Evolutionary conservation across 2,329 filamentous ascomycete genomes (phyloP).

Genomic region (Colletotrichum australisinense): DNA sequence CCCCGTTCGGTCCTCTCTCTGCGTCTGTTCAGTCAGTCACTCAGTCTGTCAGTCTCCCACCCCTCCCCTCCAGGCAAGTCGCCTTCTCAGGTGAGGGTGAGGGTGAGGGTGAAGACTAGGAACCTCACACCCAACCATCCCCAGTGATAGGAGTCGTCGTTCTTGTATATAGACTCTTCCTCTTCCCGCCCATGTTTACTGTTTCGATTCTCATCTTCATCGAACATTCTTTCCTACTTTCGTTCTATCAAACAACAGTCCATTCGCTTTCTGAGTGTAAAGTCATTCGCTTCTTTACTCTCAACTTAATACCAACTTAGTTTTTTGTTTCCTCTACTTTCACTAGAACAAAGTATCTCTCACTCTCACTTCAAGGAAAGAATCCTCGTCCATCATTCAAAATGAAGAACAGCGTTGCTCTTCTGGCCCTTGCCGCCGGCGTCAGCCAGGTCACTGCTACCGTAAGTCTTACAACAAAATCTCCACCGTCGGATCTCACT

Average conservation of each 20-base stretch:
- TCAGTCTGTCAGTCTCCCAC: not conserved
- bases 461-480: conserved; percentile 48
- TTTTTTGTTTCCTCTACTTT: conserved; percentile 30
- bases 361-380: conserved; percentile 23
- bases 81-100: conserved; percentile 25
- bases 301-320: conserved; percentile 36
- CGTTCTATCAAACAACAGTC: conserved; percentile 44
- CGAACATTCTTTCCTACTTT: conserved; percentile 40
- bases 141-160: conserved; percentile 17
- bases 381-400: conserved; percentile 39
- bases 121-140: conserved; percentile 29
- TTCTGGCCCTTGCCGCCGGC: conserved; percentile 64
- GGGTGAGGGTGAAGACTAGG: not conserved
- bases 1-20: conserved; percentile 16
- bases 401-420: conserved; percentile 64
- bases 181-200: conserved; percentile 27
- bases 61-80: not conserved
- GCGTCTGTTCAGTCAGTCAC: not conserved
- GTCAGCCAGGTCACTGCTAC: conserved; percentile 62
- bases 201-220: conserved; percentile 36
- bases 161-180: conserved; percentile 36
- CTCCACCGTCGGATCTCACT: conserved; percentile 23
- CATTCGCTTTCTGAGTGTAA: conserved; percentile 54
- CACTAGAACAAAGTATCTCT: conserved; percentile 20
- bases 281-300: conserved; percentile 68